Conservation (phyloP, 169 alveolate genomes). For the Toxoplasma gondii region DNA sequence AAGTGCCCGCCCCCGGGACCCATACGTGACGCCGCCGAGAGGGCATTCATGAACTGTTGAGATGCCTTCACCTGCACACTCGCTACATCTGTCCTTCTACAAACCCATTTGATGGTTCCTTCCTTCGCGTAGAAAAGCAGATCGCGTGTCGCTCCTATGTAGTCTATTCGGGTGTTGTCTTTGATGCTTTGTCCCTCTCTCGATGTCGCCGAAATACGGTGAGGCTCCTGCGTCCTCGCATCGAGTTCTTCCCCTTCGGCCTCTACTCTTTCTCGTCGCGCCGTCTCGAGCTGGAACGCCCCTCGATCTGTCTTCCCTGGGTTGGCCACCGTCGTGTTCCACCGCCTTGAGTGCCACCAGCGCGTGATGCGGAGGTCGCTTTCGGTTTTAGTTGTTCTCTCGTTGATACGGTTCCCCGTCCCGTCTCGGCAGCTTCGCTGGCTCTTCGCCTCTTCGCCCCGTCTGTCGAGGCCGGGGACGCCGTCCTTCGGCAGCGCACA, state of each 20-base stretch:
- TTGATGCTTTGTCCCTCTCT: background rate
- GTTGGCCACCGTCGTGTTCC: too few relatives aligned
- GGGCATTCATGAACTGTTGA: background rate
- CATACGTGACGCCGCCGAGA: background rate
- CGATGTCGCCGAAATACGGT: too few relatives aligned
- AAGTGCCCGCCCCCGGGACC: background rate
- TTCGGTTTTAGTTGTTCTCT: too few relatives aligned
- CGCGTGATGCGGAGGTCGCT: too few relatives aligned
- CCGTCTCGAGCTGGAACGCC: too few relatives aligned
- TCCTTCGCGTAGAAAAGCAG: slow-evolving; percentile 45
- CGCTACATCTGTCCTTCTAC: slow-evolving; percentile 51
- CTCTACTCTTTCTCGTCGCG: too few relatives aligned
- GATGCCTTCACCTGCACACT: background rate
- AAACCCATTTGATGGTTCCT: slow-evolving; percentile 63
- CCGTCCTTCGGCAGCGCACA: slow-evolving; percentile 35
- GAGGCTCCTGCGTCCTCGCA: background rate
- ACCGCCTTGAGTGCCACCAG: too few relatives aligned
- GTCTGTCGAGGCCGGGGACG: background rate
- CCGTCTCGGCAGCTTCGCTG: background rate
- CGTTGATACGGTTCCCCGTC: background rate
- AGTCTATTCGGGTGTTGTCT: slow-evolving; percentile 23
- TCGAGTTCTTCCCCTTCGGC: background rate
- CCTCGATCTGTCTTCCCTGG: too few relatives aligned
- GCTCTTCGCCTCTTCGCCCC: background rate
- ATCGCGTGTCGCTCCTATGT: slow-evolving; percentile 46